Base-by-base conservation (phyloP, 2,329 filamentous ascomycete species). In the Chalaropsis ovoidea region DNA sequence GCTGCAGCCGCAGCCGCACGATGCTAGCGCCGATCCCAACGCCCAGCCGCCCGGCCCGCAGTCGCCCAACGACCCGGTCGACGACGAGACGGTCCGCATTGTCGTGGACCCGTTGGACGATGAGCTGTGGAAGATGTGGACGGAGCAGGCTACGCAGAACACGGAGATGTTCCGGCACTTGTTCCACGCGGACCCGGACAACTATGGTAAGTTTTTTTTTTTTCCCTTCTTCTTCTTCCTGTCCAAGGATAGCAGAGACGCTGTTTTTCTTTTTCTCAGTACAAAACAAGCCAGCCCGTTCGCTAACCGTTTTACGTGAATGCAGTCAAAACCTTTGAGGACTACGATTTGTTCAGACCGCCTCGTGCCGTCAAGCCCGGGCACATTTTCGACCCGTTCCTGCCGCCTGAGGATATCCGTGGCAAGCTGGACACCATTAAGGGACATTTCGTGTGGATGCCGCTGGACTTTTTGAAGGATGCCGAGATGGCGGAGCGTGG, bases 361-460 rank as follows among this genome's bases (percentile, higher is more conserved):
- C 80, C 85, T 0, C 82, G 83, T 61, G 83, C 86, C 3, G 82
- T 88, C 68, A 94, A 90, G 74, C 78, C 90, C 2, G 93, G 94
- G 0, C 94, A 97, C 75, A 80, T 97, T 67, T 95, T 89, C 71
- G 90, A 95, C 73, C 83, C 83, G 67, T 90, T 87, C 75, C 81
- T 88, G 74, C 87, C 88, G 0, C 82, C 85, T 0, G 79, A 86
- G 27, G 86, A 95, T 65, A 85, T 94, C 6, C 82, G 89, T 17
- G 74, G 81, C 69, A 90, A 93, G 74, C 78, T 97, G 62, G 86
- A 90, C 71, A 81, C 87, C 72, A 84, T 97, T 70, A 86, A 85
- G 76, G 93, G 93, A 0, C 93, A 97, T 77, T 75, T 97, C 49
- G 93, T 97, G 6, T 95, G 90, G 89, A 93, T 96, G 86, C 91